phyloP scores from a whole-genome alignment of 2,329 filamentous ascomycete genomes.

The Cyclaneusma minus region DNA sequence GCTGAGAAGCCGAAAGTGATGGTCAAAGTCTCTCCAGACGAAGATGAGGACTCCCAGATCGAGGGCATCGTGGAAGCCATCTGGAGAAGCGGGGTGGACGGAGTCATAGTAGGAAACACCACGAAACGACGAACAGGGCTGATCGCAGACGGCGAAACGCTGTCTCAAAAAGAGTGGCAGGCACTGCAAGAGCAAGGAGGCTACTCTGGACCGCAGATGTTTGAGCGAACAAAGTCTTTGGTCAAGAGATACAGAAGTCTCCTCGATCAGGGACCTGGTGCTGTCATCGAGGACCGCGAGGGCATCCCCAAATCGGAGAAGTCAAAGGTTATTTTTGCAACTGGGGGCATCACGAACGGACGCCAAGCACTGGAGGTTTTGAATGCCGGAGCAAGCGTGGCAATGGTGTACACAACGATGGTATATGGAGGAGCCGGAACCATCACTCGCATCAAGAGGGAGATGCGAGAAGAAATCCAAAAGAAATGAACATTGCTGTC shows the following conservation, averaged over 20 bases:
- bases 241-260: slow-evolving; percentile 65
- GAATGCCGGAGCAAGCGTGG: slow-evolving; percentile 78
- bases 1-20: slow-evolving; percentile 69
- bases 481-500: background rate
- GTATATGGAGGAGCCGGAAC: slow-evolving; percentile 50
- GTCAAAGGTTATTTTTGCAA: slow-evolving; percentile 80
- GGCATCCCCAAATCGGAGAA: slow-evolving; percentile 10
- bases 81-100: slow-evolving; percentile 72
- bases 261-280: slow-evolving; percentile 40
- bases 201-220: slow-evolving; percentile 82
- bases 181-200: slow-evolving; percentile 67
- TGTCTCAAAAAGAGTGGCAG: slow-evolving; percentile 50
- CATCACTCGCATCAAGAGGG: slow-evolving; percentile 46
- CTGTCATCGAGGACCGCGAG: slow-evolving; percentile 20
- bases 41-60: slow-evolving; percentile 73
- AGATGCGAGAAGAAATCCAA: slow-evolving; percentile 35
- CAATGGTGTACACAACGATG: slow-evolving; percentile 78
- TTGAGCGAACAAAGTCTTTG: slow-evolving; percentile 61
- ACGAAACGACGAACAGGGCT: slow-evolving; percentile 68
- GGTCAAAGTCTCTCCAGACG: slow-evolving; percentile 96
- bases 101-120: slow-evolving; percentile 93
- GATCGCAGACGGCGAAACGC: slow-evolving; percentile 46
- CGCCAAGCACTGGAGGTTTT: slow-evolving; percentile 68
- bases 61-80: slow-evolving; percentile 79
- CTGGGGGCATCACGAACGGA: slow-evolving; percentile 82